Evolutionary conservation across 768 basidiomycete genomes (phyloP), one percentile per base, ranked within the genome.

Genomic region (Tricholoma furcatifolium): DNA sequence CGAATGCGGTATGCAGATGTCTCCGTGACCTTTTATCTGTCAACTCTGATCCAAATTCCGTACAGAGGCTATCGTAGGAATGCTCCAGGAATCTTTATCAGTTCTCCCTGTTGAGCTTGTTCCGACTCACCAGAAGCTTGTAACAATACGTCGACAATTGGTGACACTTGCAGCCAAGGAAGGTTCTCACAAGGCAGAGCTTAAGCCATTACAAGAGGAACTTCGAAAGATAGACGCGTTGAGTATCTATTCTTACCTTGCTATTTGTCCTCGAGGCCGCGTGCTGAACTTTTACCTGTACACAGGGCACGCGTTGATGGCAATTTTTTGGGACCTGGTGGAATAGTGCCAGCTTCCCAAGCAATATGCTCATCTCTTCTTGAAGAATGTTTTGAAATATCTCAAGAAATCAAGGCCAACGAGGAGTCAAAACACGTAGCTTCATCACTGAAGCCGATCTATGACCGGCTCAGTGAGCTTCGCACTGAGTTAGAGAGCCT

Each of bases 161-260:
- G 92, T 90, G 31, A 81, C 88, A 6, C 79, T 98, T 46, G 90
- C 93, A 20, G 89, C 91, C 6, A 93, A 93, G 69, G 90, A 89
- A 58, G 88, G 89, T 10, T 81, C 87, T 6, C 83, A 87, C 58
- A 94, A 93, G 67, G 74, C 84, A 7, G 95, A 97, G 67, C 79
- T 96, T 53, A 94, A 95, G 71, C 87, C 91, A 40, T 71, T 98
- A 42, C 81, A 90, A 52, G 93, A 97, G 67, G 97, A 98, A 64
- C 78, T 99, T 50, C 82, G 96, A 51, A 91, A 88, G 72, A 96
- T 99, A 60, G 97, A 99, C 75, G 87, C 89, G 88, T 92, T 88
- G 81, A 86, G 90, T 88, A 70, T 62, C 60, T 63, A 46, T 71
- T 65, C 63, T 58, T 57, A 67, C 65, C 64, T 71, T 62, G 67